Evolutionary conservation across 768 basidiomycete genomes (phyloP), one percentile per base, ranked within the genome.

Genomic region (Macrolepiota fuliginosa): DNA sequence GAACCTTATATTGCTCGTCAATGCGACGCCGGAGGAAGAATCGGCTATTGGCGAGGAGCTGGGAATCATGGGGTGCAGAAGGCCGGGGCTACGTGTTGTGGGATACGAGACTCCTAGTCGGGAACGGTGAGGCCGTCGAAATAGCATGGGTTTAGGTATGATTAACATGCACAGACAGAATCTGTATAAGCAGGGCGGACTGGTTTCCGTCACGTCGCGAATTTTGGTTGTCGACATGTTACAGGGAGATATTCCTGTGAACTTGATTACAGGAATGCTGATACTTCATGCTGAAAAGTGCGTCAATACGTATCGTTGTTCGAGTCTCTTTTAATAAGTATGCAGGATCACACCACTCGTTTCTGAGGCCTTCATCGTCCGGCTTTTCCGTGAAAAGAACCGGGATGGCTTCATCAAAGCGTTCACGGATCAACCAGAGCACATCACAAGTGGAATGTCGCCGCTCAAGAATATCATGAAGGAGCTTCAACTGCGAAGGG

Each of bases 201-300:
- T 98, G 1, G 82, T 98, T 53, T 92, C 92, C 6, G 89, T 98
- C 32, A 98, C 97, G 0, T 95, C 93, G 25, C 87, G 93, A 19
- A 98, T 99, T 66, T 78, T 98, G 12, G 91, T 96, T 24, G 95
- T 96, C 56, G 97, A 99, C 71, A 91, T 98, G 87, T 76, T 99
- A 32, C 90, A 90, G 70, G 81, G 84, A 25, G 90, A 92, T 68
- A 85, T 98, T 29, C 95, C 96, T 1, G 88, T 83, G 1, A 83
- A 91, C 36, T 78, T 94, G 53, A 90, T 99, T 45, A 91, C 96
- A 1, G 97, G 97, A 1, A 81, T 99, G 29, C 76, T 98, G 17
- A 83, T 99, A 11, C 71, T 98, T 32, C 96, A 96, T 66, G 95
- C 95, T 0, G 97, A 99, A 72, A 87, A 82, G 95, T 94, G 66